A percentile compares a stretch with the other conserved stretches of the same genome.
Conservation (phyloP, 257 asterid genomes). For the Nicotiana attenuata region DNA sequence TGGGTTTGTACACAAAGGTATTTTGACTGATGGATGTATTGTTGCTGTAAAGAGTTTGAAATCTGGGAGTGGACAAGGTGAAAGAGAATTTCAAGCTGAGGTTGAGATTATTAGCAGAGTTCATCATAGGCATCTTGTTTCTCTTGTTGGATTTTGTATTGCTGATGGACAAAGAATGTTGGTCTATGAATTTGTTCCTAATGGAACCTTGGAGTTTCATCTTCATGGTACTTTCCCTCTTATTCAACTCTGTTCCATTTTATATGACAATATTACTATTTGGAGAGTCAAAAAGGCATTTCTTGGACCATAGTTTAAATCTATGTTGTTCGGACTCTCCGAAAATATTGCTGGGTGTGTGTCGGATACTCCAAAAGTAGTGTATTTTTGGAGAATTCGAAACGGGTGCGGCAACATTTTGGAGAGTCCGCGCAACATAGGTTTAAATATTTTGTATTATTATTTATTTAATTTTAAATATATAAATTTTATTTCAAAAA, state of each 20-base stretch:
- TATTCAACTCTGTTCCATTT: not conserved
- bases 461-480: no score
- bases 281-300: no score
- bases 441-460: no score
- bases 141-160: constrained; percentile 15
- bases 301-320: no score
- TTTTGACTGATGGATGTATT: constrained; percentile 5
- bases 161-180: constrained; percentile 13
- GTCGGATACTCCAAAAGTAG: no score
- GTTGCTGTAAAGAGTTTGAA: constrained; percentile 18
- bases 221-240: constrained; percentile 8
- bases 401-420: no score
- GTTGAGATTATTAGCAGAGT: constrained; percentile 6
- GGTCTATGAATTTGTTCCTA: constrained; percentile 9
- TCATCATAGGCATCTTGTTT: constrained; percentile 16
- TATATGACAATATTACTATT: no score
- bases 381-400: no score
- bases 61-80: constrained; percentile 16
- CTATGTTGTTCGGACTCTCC: no score
- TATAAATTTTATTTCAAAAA: no score
- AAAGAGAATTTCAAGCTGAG: constrained; percentile 12
- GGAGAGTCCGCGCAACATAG: no score
- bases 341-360: no score
- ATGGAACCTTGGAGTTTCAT: constrained; percentile 9
- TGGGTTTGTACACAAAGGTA: constrained; percentile 17